Base-by-base conservation (phyloP, 148 eudicot genomes). In the Camellia lanceoleosa region DNA sequence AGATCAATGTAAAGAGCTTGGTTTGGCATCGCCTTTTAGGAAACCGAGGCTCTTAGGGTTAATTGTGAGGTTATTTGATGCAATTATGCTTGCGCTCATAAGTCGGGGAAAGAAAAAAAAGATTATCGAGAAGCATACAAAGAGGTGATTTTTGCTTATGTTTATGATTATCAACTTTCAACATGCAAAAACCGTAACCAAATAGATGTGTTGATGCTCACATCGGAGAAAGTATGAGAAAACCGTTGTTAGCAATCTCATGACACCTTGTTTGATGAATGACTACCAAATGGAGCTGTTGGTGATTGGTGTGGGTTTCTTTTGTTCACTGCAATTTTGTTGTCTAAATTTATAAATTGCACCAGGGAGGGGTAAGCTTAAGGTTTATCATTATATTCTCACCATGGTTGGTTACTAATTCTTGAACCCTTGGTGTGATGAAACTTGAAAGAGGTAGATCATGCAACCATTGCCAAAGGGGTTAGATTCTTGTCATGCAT, bases 1-100 rank as follows among this genome's bases (percentile, higher is more conserved):
- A 82, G 92, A 93, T 65, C 87, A 90, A 18, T 75, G 89, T 51
- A 82, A 86, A 80, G 95, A 90, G 85, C 84, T 96, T 12, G 99
- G 95, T 12, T 80, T 92, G 89, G 52, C 90, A 3, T 23, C 42
- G 4, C 68, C 78, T 70, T 70, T 77, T 84, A 15, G 41, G 75
- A 8, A 77, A 79, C 80, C 54, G 78, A 78, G 79, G 67, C 18
- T 80, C 74, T 73, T 68, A 6, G 13, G 23, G 47, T 47, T 47
- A 7, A 47, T 47, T 47, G 51, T 23, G 30, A 23, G 30, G 30
- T 0, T 23, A 23, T 23, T 23, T 23, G 30, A 23, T 23, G 30
- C 30, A 23, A 0, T 23, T 23, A 23, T 23, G 30, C 30, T 23
- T 23, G 30, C 30, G 30, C 0, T 23, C 30, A 23, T 23, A 23